These are phyloP conservation scores for Corinectria fuckeliana DNA, from an alignment of 2,329 filamentous ascomycete genomes.

Conservation along the genomic window DNA sequence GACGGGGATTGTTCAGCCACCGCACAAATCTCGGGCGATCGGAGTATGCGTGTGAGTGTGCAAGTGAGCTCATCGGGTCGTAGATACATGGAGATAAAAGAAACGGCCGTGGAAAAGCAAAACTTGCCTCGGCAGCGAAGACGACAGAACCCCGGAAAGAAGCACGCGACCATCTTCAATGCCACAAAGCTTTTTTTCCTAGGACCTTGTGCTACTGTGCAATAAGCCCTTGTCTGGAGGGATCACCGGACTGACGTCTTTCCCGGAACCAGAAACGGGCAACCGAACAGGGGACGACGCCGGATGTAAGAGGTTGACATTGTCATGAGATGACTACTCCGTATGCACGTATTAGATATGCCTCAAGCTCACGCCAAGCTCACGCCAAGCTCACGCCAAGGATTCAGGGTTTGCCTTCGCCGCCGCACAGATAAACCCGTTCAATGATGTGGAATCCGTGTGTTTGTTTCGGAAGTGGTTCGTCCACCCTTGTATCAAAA, in stretches of 20 bases:
- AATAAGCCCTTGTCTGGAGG: neutral
- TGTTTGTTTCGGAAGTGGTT: neutral
- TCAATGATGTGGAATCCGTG: slow-evolving; percentile 1
- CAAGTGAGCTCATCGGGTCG: no score
- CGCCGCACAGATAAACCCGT: neutral
- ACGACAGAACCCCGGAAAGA: neutral
- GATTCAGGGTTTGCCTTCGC: neutral
- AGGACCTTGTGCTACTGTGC: neutral
- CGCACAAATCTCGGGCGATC: no score
- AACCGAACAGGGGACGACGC: neutral
- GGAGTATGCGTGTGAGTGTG: no score
- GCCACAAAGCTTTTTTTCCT: neutral
- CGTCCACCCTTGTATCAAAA: neutral
- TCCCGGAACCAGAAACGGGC: neutral
- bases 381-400: neutral
- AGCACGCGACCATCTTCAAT: neutral
- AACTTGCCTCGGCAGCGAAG: no score
- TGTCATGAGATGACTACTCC: no score
- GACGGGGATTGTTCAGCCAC: no score
- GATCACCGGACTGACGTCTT: neutral
- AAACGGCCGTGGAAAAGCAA: no score
- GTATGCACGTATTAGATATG: no score
- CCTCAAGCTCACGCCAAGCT: slow-evolving; percentile 6
- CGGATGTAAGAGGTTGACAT: neutral
- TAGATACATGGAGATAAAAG: no score